These are phyloP conservation scores for Priceomyces castillae DNA, from an alignment of 805 yeast genomes.

Conservation along the genomic window DNA sequence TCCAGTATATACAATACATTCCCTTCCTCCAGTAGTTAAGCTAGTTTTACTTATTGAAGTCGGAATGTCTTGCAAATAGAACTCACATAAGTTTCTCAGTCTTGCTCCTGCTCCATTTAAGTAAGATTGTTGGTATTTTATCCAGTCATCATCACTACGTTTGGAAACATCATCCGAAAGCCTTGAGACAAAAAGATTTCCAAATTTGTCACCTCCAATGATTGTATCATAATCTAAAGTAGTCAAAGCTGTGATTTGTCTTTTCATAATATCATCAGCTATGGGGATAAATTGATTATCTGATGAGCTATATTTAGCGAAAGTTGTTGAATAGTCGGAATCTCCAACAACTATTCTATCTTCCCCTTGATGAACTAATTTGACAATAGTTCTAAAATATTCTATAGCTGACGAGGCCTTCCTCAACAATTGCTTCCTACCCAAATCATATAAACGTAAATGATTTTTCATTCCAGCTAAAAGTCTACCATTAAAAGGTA, in stretches of 20 bases:
- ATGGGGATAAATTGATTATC: constrained; percentile 56
- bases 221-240: constrained; percentile 74
- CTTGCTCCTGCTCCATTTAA: constrained; percentile 55
- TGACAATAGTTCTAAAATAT: constrained; percentile 47
- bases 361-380: constrained; percentile 51
- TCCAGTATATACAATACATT: constrained; percentile 68
- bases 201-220: constrained; percentile 84
- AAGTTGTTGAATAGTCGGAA: constrained; percentile 59
- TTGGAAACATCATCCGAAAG: constrained; percentile 49
- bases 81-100: constrained; percentile 52
- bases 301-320: constrained; percentile 49
- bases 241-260: constrained; percentile 62
- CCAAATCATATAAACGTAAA: constrained; percentile 67
- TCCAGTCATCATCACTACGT: constrained; percentile 50
- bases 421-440: constrained; percentile 73
- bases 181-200: constrained; percentile 70
- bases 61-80: constrained; percentile 67
- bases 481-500: constrained; percentile 53
- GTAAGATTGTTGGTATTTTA: constrained; percentile 27
- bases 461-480: constrained; percentile 55
- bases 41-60: constrained; percentile 56
- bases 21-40: constrained; percentile 59
- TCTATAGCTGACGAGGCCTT: constrained; percentile 54
- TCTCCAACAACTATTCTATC: constrained; percentile 69
- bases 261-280: constrained; percentile 64